Evolutionary conservation across 768 basidiomycete species (phyloP), one percentile per base, ranked within the genome.

Genomic region (Strobilomyces echinocephalus): DNA sequence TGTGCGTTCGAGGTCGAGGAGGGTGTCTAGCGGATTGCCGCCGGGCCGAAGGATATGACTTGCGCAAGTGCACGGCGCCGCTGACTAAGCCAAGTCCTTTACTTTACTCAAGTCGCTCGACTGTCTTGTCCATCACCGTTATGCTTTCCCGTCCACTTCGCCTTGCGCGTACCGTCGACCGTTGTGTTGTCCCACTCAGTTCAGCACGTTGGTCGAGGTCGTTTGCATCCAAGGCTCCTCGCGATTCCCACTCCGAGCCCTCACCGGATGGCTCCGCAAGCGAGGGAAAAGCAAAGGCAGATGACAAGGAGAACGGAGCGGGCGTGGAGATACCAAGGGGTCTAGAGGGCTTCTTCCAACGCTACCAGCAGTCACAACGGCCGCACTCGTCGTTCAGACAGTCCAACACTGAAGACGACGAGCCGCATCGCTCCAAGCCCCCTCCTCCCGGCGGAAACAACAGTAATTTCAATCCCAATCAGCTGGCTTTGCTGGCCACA

Each of bases 1-100:
- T 91, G 89, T 64, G 88, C 86, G 7, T 91, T 90, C 55, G 88
- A 91, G 66, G 88, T 89, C 7, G 77, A 81, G 61, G 82, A 78
- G 42, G 60, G 45, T 34, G 47, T 44, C 45, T 39, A 15, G 6
- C 12, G 21, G n/a, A 43, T 12, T 15, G 2, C n/a, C 36, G 2
- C n/a, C 36, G 42, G 42, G 55, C 48, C 48, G 55, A 9, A 5
- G 24, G 34, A 33, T 1, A 12, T 31, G 54, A 33, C 26, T 34
- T 52, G 52, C 48, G 50, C 50, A 46, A 35, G 42, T 15, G 26
- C 28, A 11, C 20, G 51, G 49, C 41, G 16, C 49, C 24, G 43
- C 51, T 64, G 55, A 63, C 63, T 63, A 64, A 66, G 64, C 57
- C 7, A 9, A 1, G 12, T 47, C 53, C 33, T 41, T 24, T 16